phyloP scores from a whole-genome alignment of 2,329 filamentous ascomycete species.

The Fusarium humuli region DNA sequence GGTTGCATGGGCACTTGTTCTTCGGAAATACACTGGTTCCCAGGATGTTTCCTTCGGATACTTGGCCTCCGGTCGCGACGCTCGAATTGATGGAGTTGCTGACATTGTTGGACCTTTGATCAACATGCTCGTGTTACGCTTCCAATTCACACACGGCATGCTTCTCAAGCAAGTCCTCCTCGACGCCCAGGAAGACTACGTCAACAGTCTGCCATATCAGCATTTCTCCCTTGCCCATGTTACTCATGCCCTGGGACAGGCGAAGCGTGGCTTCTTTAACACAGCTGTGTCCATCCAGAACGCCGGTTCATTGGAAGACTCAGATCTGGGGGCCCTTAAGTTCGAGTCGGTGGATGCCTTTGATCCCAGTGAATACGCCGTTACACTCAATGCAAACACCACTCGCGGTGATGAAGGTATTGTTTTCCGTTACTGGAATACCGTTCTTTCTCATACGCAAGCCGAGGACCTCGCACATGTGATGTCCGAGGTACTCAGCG shows the following conservation, averaged over 20 bases:
- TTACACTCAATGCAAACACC: conserved; percentile 49
- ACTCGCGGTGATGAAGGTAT: conserved; percentile 42
- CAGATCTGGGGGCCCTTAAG: neutral
- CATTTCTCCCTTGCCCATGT: conserved; percentile 62
- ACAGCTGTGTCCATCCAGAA: conserved; percentile 52
- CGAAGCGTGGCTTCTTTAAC: conserved; percentile 48
- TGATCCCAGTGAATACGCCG: conserved; percentile 49
- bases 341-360: conserved; percentile 36
- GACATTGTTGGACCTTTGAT: conserved; percentile 39
- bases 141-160: conserved; percentile 49
- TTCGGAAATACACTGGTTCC: conserved; percentile 60
- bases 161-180: conserved; percentile 52
- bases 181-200: conserved; percentile 41
- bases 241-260: conserved; percentile 48
- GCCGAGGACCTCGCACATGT: conserved; percentile 29
- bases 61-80: conserved; percentile 39
- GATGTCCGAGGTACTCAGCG: conserved; percentile 33
- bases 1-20: conserved; percentile 63
- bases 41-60: conserved; percentile 64
- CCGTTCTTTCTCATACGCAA: conserved; percentile 29
- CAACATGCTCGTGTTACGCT: conserved; percentile 66
- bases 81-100: conserved; percentile 27
- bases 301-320: conserved; percentile 8
- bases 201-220: conserved; percentile 57
- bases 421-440: conserved; percentile 41